Percentiles rank a stretch among this genome's conserved stretches.
Evolutionary conservation across 306 rosid genomes (phyloP).

Genomic region (Quillaja saponaria): DNA sequence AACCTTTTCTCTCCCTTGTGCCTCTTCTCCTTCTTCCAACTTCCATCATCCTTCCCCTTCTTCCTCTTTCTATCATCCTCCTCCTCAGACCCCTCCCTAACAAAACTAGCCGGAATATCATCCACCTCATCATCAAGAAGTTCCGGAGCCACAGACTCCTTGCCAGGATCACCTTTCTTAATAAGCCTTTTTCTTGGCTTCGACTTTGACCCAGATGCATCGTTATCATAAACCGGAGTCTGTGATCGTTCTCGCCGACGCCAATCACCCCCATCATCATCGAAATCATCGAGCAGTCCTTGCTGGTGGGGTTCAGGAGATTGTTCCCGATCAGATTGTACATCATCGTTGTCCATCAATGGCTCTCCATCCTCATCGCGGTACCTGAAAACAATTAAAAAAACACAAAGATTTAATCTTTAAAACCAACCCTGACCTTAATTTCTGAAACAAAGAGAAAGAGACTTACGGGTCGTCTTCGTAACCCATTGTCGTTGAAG

Average conservation of each 20-base stretch:
- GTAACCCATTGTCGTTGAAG: slow-evolving; percentile 47
- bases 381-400: slow-evolving; percentile 45
- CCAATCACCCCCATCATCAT: slow-evolving; percentile 54
- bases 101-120: slow-evolving; percentile 38
- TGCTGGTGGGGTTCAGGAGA: slow-evolving; percentile 67
- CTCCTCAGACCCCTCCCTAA: slow-evolving; percentile 50
- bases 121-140: slow-evolving; percentile 54
- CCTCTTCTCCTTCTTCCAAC: slow-evolving; percentile 76
- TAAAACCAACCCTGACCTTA: slow-evolving; percentile 29
- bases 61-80: slow-evolving; percentile 50
- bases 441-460: not conserved
- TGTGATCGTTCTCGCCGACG: slow-evolving; percentile 59
- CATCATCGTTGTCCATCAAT: slow-evolving; percentile 81
- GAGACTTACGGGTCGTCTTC: slow-evolving; percentile 71
- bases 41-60: slow-evolving; percentile 45
- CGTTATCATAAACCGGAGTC: slow-evolving; percentile 77
- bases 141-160: slow-evolving; percentile 48
- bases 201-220: slow-evolving; percentile 46
- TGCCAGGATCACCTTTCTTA: slow-evolving; percentile 59
- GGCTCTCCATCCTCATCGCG: slow-evolving; percentile 97
- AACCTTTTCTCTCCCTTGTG: slow-evolving; percentile 63
- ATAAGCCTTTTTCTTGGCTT: slow-evolving; percentile 87
- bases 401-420: slow-evolving; percentile 17
- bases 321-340: slow-evolving; percentile 66
- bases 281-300: slow-evolving; percentile 47